These are phyloP conservation scores for Basidiobolus meristosporus DNA, from an alignment of 371 early-diverging fungal genomes.

Conservation along the genomic window DNA sequence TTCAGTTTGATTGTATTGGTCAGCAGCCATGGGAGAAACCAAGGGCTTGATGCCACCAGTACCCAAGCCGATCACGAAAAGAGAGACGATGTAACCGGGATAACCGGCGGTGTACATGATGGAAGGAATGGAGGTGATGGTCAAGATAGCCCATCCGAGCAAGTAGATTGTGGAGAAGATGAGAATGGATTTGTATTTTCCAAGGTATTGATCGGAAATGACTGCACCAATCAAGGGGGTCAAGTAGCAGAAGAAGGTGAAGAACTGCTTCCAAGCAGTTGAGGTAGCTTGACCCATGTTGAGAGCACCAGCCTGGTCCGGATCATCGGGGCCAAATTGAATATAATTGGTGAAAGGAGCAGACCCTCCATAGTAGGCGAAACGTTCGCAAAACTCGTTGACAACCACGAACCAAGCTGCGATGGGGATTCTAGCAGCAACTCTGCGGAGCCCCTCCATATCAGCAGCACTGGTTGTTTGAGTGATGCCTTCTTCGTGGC, in stretches of 20 bases:
- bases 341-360: slow-evolving; percentile 44
- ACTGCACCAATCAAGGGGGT: slow-evolving; percentile 63
- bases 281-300: slow-evolving; percentile 28
- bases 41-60: slow-evolving; percentile 81
- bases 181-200: slow-evolving; percentile 63
- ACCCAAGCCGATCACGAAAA: slow-evolving; percentile 53
- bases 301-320: slow-evolving; percentile 15
- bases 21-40: slow-evolving; percentile 50
- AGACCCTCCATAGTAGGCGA: slow-evolving; percentile 48
- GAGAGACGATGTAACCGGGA: slow-evolving; percentile 39
- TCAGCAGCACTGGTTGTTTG: too few species aligned
- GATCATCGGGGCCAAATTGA: too few species aligned
- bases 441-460: not conserved
- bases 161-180: slow-evolving; percentile 40
- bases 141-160: slow-evolving; percentile 37
- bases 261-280: slow-evolving; percentile 47
- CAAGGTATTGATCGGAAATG: slow-evolving; percentile 60
- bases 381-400: slow-evolving; percentile 44
- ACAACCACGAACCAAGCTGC: slow-evolving; percentile 28
- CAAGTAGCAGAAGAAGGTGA: slow-evolving; percentile 62
- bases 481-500: too few species aligned
- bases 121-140: slow-evolving; percentile 30
- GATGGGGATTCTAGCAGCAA: slow-evolving; percentile 19
- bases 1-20: slow-evolving; percentile 15
- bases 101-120: slow-evolving; percentile 28